Base-by-base conservation (phyloP, 2,329 filamentous ascomycete genomes). In the Fulvia fulva region DNA sequence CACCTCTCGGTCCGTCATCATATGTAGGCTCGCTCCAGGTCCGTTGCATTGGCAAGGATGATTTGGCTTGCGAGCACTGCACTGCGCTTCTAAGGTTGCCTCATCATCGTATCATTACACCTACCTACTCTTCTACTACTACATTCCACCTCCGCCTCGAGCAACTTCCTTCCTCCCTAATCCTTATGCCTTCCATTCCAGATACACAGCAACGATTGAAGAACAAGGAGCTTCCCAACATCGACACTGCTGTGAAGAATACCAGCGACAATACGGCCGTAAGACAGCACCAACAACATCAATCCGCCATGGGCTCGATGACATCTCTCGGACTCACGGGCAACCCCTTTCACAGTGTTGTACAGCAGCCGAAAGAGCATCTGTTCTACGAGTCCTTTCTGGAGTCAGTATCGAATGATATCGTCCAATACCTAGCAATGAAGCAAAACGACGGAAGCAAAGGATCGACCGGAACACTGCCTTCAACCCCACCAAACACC, bases 311-410 rank as follows among this genome's bases (percentile, higher is more conserved):
- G 45, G 47, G 47, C 23, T 32, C 25, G 16, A 32, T 30, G 5
- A 50, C 47, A 21, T 25, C 47, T 12, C n/a, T 50, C 7, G 1
- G 11, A n/a, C 16, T 19, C 12, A 26, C 23, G 28, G 30, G 32
- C 32, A 53, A 23, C 25, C 41, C 55, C 26, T 49, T 55, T 23
- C 41, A 60, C 16, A 6, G 44, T 49, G 34, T 16, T 25, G 8
- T 55, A 58, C 60, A 63, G 57, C 53, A 56, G 55, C 51, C 53
- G 55, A 45, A 34, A 3, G 32, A 51, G 34, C 51, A 49, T 5
- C 34, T 57, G 25, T 45, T 62, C 54, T 70, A 70, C 63, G 63
- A 66, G 45, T 43, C 56, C n/a, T 70, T 69, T 58, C 59, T 70
- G 25, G 63, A 70, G 51, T 61, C 63, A 8, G 52, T 67, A n/a